Base-by-base conservation (phyloP, 2,329 filamentous ascomycete species). In the Rhynchosporium agropyri region DNA sequence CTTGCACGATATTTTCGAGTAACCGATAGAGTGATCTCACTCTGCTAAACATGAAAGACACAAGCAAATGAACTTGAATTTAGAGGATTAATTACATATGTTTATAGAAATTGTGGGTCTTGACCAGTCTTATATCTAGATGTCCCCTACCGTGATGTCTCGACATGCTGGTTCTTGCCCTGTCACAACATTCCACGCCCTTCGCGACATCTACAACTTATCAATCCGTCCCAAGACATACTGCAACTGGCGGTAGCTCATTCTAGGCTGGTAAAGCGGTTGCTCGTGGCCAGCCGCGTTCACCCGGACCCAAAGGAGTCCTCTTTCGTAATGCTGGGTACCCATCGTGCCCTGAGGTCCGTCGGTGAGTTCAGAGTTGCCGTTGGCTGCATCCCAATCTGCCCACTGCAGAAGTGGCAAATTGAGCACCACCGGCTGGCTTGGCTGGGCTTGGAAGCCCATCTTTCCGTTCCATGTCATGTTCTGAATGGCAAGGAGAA, bases 401-500 rank as follows among this genome's bases (percentile, higher is more conserved):
- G 7, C 13, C 15, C n/a, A 45, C 15, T 45, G 42, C 13, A 45
- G 15, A 45, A n/a, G 12, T n/a, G 61, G 60, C 5, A 66, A 33
- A 6, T 40, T 63, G 48, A 68, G 68, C 7, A 65, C 60, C 15
- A 70, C 65, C 1, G 62, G 62, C 10, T 65, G 58, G 26, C 66
- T 70, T 0, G 80, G 80, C 31, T 76, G 77, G 5, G 70, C 65
- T 31, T 78, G 75, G 48, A 89, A 88, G 0, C 86, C 86, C 63
- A 86, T 84, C 0, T 76, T 72, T 2, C 85, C 86, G 55, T 80
- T 80, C 82, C 83, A 89, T 1, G 84, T 88, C 84, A 88, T 88
- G 73, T 89, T 89, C 70, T 89, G 85, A 58, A 88, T 84, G 1
- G 80, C 79, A 29, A 86, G 74, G n/a, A 85, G 77, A 63, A 80